Evolutionary conservation across 495 filamentous ascomycete species (phyloP), one percentile per base, ranked within the genome.

Genomic region (Penicillium fimorum): DNA sequence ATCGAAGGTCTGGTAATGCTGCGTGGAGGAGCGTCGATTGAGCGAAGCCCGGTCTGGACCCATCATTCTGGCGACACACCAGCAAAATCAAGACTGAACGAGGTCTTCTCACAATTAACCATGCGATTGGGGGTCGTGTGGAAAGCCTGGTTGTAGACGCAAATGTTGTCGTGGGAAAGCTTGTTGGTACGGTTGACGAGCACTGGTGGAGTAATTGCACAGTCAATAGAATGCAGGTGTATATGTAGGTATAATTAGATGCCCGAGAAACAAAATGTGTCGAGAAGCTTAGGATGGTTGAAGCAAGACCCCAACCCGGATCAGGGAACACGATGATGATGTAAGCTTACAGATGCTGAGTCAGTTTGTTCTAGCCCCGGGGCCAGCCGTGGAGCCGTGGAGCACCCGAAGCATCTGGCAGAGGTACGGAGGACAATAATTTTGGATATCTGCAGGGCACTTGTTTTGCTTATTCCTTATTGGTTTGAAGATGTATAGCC

Each of bases 1-100:
- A 27, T 91, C 91, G 66, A 98, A 97, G 46, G 94, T 97, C 64
- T 97, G 92, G 73, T 97, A 98, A 67, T 90, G 88, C 35, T 86
- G 80, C 11, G 86, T 87, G 5, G 88, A 89, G 47, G 88, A 88
- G 56, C 86, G 70, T 47, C 74, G 74, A 38, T 78, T 52, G 83
- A 88, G 46, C 77, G 75, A 52, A 41, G 65, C 56, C 10, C 58
- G 66, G 47, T 75, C 73, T 10, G 63, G 50, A 42, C 55, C 59
- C 43, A 65, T 65, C 70, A 73, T 75, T 37, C 41, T 66, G 42
- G 61, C 22, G 42, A 50, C 37, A 29, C 46, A n/a, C 41, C 35
- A 32, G 30, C 22, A 18, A 25, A 15, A 42, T 52, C 24, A 33
- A 55, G 43, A 24, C 8, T 17, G 40, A 51, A 48, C 22, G 44